Conservation (phyloP, 208 protist species). For the Acanthamoeba lenticulata region DNA sequence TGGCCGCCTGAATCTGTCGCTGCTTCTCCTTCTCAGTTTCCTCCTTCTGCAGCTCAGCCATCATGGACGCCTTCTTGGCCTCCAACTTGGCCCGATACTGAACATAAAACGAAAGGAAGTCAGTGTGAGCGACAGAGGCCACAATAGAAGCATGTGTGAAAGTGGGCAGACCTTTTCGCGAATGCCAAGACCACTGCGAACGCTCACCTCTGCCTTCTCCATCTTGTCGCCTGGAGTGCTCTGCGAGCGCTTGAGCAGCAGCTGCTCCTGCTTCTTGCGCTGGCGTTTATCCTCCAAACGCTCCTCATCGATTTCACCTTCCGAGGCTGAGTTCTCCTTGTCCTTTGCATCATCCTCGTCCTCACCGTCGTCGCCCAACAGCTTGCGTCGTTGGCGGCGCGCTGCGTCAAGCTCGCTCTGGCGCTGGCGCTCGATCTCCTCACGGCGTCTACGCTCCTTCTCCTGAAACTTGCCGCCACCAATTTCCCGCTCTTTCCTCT, state of each 20-base stretch:
- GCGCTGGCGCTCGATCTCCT: neutral
- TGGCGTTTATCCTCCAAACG: neutral
- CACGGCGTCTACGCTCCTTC: neutral
- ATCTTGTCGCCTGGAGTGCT: neutral
- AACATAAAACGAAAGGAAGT: neutral
- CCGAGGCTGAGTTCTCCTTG: neutral
- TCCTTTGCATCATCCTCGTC: neutral
- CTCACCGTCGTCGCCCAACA: too few species aligned
- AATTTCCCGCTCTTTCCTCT: conserved; percentile 26
- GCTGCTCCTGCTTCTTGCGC: neutral
- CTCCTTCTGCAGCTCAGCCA: neutral
- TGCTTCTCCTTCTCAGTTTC: conserved; percentile 9
- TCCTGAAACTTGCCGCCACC: neutral
- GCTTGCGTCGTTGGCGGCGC: neutral
- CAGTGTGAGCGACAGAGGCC: neutral
- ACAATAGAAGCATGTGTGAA: neutral
- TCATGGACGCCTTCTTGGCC: neutral
- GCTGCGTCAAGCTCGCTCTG: neutral
- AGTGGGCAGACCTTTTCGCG: neutral
- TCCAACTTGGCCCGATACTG: neutral
- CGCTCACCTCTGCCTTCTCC: neutral
- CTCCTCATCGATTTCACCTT: neutral
- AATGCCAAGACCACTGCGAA: neutral
- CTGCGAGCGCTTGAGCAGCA: neutral
- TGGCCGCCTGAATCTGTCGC: neutral